Evolutionary conservation across 148 eudicot genomes (phyloP).

Genomic region (Rhododendron molle): DNA sequence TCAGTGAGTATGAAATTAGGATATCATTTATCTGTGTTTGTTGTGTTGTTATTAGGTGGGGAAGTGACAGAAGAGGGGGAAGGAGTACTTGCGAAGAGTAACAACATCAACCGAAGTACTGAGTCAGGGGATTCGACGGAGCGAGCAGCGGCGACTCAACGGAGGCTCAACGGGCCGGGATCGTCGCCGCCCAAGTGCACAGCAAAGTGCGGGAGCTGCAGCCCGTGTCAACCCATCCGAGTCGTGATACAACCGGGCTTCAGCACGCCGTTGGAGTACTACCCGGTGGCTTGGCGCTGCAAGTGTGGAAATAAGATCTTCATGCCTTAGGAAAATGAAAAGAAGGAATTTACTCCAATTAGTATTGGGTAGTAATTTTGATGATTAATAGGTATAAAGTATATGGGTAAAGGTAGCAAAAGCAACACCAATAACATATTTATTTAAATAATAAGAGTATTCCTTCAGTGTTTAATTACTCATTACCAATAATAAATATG

Average conservation of each 20-base stretch:
- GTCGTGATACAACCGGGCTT: conserved; percentile 65
- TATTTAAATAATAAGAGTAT: background rate
- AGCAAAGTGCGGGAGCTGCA: conserved; percentile 64
- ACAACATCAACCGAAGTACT: background rate
- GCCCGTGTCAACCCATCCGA: conserved; percentile 69
- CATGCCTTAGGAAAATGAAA: conserved; percentile 50
- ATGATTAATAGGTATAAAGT: background rate
- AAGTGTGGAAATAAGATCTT: conserved; percentile 60
- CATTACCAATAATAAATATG: background rate
- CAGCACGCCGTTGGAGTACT: conserved; percentile 61
- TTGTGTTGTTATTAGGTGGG: background rate
- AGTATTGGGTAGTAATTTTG: background rate
- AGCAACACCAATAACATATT: background rate
- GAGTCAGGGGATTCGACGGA: background rate
- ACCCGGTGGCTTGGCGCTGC: conserved; percentile 93
- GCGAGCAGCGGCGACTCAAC: background rate
- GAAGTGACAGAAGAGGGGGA: background rate
- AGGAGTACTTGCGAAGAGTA: background rate
- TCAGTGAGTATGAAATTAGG: background rate
- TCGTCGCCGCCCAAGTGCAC: conserved; percentile 77
- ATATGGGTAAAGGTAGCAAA: background rate
- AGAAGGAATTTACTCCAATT: background rate
- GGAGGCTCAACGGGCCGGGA: conserved; percentile 48
- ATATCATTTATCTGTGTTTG: background rate
- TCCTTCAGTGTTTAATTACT: background rate